Conservation (phyloP, 345 rosid genomes). For the Brassica napus region DNA sequence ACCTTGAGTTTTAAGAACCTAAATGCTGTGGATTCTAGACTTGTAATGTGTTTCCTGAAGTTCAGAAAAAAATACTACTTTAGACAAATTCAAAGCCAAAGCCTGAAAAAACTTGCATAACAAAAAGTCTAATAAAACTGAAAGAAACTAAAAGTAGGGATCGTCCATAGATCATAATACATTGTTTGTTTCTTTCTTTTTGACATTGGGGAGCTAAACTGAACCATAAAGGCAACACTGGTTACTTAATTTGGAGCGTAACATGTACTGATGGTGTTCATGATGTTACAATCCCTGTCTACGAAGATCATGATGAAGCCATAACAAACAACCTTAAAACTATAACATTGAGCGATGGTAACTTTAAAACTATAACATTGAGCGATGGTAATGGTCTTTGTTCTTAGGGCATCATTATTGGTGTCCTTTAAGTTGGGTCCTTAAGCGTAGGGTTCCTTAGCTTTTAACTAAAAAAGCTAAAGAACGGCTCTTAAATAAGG, state of each 20-base stretch:
- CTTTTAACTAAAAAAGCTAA: too few species aligned
- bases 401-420: too few species aligned
- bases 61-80: neutral
- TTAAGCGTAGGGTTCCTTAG: too few species aligned
- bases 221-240: neutral
- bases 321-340: neutral
- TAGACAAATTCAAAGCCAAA: neutral
- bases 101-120: neutral
- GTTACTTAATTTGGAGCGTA: neutral
- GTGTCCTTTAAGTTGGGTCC: too few species aligned
- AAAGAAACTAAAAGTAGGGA: neutral
- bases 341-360: too few species aligned
- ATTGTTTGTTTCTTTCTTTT: too few species aligned
- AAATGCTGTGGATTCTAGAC: conserved; percentile 10
- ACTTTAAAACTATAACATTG: too few species aligned
- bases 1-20: neutral
- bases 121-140: neutral
- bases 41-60: neutral
- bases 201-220: neutral
- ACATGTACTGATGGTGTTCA: neutral
- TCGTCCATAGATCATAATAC: neutral
- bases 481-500: too few species aligned
- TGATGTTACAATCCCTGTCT: neutral
- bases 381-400: neutral
- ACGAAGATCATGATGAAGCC: neutral